Base-by-base conservation (phyloP, 148 eudicot species). In the Fagopyrum tataricum region DNA sequence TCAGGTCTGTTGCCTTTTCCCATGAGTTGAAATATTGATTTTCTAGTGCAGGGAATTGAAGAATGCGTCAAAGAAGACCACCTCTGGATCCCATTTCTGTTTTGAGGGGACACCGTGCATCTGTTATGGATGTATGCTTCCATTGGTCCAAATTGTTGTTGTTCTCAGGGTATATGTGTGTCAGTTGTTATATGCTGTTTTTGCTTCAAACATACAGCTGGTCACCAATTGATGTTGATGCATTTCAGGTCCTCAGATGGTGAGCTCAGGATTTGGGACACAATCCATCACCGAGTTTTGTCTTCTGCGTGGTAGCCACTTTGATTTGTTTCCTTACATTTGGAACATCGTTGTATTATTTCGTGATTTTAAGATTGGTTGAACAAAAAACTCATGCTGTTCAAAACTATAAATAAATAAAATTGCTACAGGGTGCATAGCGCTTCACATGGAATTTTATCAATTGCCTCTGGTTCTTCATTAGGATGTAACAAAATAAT, bases 41-140 rank as follows among this genome's bases (percentile, higher is more conserved):
- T 31, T 64, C 44, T 64, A 20, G 6, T 31, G 69, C 44, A 64
- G 20, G 0, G 44, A 64, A 64, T 31, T 64, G 59, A 74, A 81
- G 69, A 76, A 91, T 91, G 96, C 89, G 87, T 85, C 76, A 84
- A 56, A 89, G 84, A 77, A 85, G 96, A 72, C 89, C 93, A 56
- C 87, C 98, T 8, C 98, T 97, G 2, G 97, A 88, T 75, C 98
- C 93, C 2, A 78, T 91, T 68, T 86, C 89, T 12, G 97, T 95
- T 72, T 80, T 95, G 23, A 83, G 97, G 79, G 98, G 98, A 26
- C 97, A 95, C 78, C 97, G 98, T 44, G 96, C 98, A 69, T 95
- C 97, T 0, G 97, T 95, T 37, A 88, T 78, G 44, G 93, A 91
- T 73, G 80, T 85, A 70, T 91, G 90, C 79, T 95, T 91, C 78